These are phyloP conservation scores for Trametes gibbosa DNA, from an alignment of 768 basidiomycete species.

Conservation along the genomic window DNA sequence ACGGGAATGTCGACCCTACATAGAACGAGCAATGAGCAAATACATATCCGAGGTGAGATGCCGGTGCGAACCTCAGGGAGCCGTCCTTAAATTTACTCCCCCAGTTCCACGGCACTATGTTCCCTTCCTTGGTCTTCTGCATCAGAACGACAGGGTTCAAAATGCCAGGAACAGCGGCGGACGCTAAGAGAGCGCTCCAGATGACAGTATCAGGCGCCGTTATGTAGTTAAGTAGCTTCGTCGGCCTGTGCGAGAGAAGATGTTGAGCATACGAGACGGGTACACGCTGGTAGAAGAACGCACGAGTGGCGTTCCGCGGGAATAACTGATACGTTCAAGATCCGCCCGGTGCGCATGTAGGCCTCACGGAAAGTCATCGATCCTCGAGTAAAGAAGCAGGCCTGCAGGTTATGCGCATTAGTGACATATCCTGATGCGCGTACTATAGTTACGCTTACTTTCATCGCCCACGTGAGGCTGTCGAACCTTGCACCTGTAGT, in stretches of 20 bases:
- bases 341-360: constrained; percentile 87
- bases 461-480: constrained; percentile 83
- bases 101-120: constrained; percentile 89
- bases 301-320: constrained; percentile 87
- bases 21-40: neutral
- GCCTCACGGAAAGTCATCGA: constrained; percentile 96
- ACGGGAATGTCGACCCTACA: constrained; percentile 90
- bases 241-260: constrained; percentile 56
- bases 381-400: constrained; percentile 87
- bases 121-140: constrained; percentile 83
- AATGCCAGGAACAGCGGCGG: constrained; percentile 94
- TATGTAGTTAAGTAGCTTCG: constrained; percentile 92
- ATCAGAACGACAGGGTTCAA: constrained; percentile 93
- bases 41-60: too few relatives aligned
- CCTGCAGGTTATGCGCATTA: constrained; percentile 38
- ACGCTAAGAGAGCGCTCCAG: constrained; percentile 80
- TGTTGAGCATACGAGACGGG: neutral
- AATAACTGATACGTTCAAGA: constrained; percentile 91
- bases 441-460: constrained; percentile 45
- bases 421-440: neutral
- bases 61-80: constrained; percentile 59
- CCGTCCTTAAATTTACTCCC: constrained; percentile 94
- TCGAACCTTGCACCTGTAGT: constrained; percentile 95
- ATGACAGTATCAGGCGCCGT: constrained; percentile 92
- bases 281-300: constrained; percentile 25